phyloP scores from a whole-genome alignment of 1,284 basidiomycete species.

The Cryptococcus sp. region DNA sequence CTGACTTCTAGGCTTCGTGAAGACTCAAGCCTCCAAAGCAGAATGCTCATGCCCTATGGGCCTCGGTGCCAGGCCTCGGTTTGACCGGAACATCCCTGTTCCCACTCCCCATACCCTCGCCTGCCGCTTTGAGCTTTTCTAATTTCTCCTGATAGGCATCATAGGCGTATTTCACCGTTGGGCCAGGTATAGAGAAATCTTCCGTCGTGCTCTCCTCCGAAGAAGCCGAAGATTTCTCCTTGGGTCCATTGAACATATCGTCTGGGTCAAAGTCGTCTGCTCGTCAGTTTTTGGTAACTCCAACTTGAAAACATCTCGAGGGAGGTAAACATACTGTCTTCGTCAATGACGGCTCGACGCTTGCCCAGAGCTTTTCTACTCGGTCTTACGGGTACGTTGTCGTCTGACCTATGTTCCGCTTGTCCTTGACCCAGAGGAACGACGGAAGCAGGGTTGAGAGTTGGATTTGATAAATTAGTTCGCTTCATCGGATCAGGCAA shows the following conservation, averaged over 20 bases:
- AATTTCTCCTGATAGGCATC: constrained; percentile 46
- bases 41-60: not conserved
- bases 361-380: constrained; percentile 47
- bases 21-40: too few relatives aligned
- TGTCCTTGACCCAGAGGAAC: too few relatives aligned
- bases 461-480: constrained; percentile 10
- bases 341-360: constrained; percentile 32
- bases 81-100: not conserved
- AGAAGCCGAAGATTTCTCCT: constrained; percentile 13
- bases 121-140: constrained; percentile 13
- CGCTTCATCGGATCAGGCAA: constrained; percentile 35
- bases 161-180: constrained; percentile 43
- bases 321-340: constrained; percentile 32
- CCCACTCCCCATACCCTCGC: not conserved
- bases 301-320: not conserved
- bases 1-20: too few relatives aligned
- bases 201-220: constrained; percentile 30
- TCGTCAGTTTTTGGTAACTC: too few relatives aligned
- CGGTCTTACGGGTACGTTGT: constrained; percentile 28
- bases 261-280: constrained; percentile 42
- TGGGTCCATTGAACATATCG: constrained; percentile 32
- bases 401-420: too few relatives aligned
- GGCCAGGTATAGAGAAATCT: constrained; percentile 30
- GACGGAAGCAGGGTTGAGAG: not conserved
- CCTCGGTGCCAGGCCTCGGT: not conserved